Conservation (phyloP, 352 stramenopile species). For the Sclerospora graminicola region DNA sequence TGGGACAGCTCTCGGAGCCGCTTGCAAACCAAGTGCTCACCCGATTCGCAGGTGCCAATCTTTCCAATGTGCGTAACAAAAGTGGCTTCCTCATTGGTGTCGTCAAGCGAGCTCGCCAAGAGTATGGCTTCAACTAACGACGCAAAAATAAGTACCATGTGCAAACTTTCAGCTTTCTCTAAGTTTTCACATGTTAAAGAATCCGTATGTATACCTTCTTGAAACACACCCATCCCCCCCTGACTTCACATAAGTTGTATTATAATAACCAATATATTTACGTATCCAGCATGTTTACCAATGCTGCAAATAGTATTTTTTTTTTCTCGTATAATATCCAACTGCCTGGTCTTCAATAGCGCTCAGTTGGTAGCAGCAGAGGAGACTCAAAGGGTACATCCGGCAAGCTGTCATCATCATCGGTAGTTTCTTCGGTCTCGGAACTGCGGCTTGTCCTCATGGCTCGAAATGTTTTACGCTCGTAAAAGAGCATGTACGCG, state of each 20-base stretch:
- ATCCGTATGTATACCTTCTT: too few relatives aligned
- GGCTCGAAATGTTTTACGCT: conserved; percentile 51
- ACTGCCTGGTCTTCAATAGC: conserved; percentile 11
- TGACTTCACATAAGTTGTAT: too few relatives aligned
- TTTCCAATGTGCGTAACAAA: conserved; percentile 62
- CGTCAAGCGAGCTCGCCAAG: conserved; percentile 65
- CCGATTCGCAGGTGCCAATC: conserved; percentile 62
- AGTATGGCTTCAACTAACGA: conserved; percentile 59
- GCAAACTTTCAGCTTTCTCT: conserved; percentile 1
- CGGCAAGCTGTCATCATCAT: conserved; percentile 37
- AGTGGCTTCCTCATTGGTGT: conserved; percentile 76
- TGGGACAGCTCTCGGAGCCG: conserved; percentile 59
- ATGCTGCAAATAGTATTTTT: not conserved
- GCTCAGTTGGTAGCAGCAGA: conserved; percentile 17
- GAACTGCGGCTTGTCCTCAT: conserved; percentile 25
- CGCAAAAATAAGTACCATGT: conserved; percentile 1
- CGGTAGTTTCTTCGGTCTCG: conserved; percentile 23
- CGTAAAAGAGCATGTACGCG: conserved; percentile 88
- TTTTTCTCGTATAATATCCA: not conserved
- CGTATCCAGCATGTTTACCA: conserved; percentile 4
- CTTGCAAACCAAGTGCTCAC: conserved; percentile 68
- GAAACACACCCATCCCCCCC: too few relatives aligned
- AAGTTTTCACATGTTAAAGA: conserved; percentile 2
- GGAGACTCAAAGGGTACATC: conserved; percentile 40
- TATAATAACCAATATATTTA: conserved; percentile 28